A percentile compares a stretch with the other conserved stretches of the same genome.
Conservation (phyloP, 169 alveolate genomes). For the Plasmodium ovale region DNA sequence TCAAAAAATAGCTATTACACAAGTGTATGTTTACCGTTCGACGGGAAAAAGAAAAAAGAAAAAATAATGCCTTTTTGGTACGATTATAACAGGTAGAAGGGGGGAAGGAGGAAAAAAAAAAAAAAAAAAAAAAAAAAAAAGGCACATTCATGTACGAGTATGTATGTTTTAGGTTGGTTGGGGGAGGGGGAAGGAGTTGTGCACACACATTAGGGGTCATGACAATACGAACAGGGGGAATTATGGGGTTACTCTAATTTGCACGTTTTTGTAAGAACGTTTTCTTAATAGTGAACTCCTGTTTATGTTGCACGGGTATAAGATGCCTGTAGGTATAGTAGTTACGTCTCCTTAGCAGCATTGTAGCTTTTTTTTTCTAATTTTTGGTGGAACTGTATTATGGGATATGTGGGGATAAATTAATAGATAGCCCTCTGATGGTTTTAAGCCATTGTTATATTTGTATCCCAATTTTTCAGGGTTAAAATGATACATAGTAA, state of each 20-base stretch:
- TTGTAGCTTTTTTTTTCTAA: constrained; percentile 30
- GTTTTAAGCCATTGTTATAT: constrained; percentile 52
- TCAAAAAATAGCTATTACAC: no score
- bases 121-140: not conserved
- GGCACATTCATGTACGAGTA: not conserved
- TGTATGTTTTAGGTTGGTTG: no score
- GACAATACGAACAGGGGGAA: no score
- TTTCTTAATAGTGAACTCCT: no score
- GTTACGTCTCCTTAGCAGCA: constrained; percentile 17
- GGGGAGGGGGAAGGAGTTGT: no score
- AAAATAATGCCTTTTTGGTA: no score
- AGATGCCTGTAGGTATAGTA: not conserved
- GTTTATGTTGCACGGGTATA: not conserved
- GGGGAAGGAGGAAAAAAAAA: not conserved
- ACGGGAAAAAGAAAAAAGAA: no score
- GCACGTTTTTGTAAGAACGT: no score
- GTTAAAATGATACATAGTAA: constrained; percentile 34
- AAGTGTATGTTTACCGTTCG: no score
- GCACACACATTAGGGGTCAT: no score
- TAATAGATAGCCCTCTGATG: constrained; percentile 46
- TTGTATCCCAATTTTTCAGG: constrained; percentile 44
- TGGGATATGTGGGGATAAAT: constrained; percentile 37
- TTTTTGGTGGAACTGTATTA: constrained; percentile 34
- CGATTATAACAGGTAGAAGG: not conserved
- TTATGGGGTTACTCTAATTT: no score